Conservation (phyloP, 345 rosid species). For the Cardamine resedifolia region DNA sequence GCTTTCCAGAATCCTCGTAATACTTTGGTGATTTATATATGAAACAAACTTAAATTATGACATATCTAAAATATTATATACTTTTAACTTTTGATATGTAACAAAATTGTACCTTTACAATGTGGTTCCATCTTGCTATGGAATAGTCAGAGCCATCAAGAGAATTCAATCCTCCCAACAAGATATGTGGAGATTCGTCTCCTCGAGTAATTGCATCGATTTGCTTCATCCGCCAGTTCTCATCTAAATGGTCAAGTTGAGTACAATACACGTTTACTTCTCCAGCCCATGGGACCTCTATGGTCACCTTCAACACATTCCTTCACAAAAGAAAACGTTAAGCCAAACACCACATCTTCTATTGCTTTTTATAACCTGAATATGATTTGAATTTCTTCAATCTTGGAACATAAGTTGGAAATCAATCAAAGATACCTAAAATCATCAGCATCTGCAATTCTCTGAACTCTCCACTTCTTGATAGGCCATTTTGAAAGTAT, state of each 20-base stretch:
- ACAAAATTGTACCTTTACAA: slow-evolving; percentile 51
- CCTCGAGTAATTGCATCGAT: slow-evolving; percentile 63
- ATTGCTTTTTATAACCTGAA: background rate
- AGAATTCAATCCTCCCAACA: slow-evolving; percentile 82
- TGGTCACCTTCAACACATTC: slow-evolving; percentile 84
- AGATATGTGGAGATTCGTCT: slow-evolving; percentile 62
- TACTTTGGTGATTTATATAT: slow-evolving; percentile 44
- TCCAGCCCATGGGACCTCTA: slow-evolving; percentile 85
- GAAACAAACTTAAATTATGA: background rate
- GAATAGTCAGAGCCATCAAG: slow-evolving; percentile 82
- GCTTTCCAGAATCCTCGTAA: slow-evolving; percentile 84
- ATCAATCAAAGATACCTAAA: slow-evolving; percentile 32
- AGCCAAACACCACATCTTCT: background rate
- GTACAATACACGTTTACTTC: slow-evolving; percentile 83
- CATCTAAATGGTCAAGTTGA: slow-evolving; percentile 88
- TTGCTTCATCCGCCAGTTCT: slow-evolving; percentile 94
- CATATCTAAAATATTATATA: background rate
- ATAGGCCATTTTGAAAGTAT: slow-evolving; percentile 84
- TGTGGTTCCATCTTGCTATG: slow-evolving; percentile 77
- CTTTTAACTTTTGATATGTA: background rate
- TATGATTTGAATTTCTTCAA: background rate
- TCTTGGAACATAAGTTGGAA: background rate
- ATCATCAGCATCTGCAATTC: slow-evolving; percentile 78
- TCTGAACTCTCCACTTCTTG: slow-evolving; percentile 73
- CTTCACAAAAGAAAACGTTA: slow-evolving; percentile 38